Conservation (phyloP, 31 red algal species). For the Odonthalia washingtoniensis region DNA sequence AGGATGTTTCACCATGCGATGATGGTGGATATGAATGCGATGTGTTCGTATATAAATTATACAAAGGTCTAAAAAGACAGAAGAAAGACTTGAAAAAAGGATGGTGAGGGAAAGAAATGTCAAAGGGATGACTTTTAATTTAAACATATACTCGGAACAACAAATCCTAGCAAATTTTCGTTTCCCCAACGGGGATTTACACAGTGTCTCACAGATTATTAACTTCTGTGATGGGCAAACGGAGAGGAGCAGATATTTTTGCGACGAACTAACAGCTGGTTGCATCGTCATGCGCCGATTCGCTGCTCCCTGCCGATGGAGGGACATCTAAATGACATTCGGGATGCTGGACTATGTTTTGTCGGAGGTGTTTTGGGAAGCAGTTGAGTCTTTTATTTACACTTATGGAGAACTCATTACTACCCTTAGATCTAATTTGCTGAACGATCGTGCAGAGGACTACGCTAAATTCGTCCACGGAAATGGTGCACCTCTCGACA, state of each 20-base stretch:
- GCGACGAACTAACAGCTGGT: conserved; percentile 6
- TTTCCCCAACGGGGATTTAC: no score
- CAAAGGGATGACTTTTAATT: no score
- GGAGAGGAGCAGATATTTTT: not conserved
- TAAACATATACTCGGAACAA: no score
- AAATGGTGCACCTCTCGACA: conserved; percentile 2
- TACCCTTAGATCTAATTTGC: not conserved
- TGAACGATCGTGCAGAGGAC: conserved; percentile 9
- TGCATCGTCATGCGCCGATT: conserved; percentile 16
- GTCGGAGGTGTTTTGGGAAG: conserved; percentile 43
- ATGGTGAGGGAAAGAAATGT: no score
- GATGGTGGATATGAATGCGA: no score
- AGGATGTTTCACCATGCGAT: no score
- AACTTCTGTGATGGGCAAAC: no score
- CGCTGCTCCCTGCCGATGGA: not conserved
- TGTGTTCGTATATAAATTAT: no score
- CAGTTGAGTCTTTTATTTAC: conserved; percentile 11
- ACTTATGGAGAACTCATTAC: conserved; percentile 6
- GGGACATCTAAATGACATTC: conserved; percentile 22
- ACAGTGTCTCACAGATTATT: no score
- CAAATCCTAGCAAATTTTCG: no score
- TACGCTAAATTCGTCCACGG: conserved; percentile 7
- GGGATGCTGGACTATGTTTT: not conserved
- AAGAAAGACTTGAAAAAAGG: no score
- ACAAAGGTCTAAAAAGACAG: no score